Evolutionary conservation across 495 filamentous ascomycete genomes (phyloP), one percentile per base, ranked within the genome.

Genomic region (Hypomontagnella submonticulosa): DNA sequence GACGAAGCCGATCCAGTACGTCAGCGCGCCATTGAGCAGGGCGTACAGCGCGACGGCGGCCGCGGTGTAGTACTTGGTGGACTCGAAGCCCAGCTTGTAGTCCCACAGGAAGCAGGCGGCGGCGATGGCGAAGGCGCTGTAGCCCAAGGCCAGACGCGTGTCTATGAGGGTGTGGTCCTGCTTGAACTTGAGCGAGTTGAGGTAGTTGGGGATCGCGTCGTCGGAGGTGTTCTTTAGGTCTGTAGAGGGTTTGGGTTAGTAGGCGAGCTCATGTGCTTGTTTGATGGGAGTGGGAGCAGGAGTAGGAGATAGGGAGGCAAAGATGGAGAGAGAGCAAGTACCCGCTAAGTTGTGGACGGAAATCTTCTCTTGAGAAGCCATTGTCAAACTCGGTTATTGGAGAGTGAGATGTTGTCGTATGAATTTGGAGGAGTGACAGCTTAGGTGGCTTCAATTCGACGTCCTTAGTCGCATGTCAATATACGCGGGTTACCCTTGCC

Each of bases 151-250:
- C 38, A 98, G 88, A 47, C 92, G 91, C 41, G 95, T 83, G 73
- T 97, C 92, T 69, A 87, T 86, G 43, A 93, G 88, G 59, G 73
- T 81, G 83, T 99, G 88, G 67, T 89, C 87, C 74, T 93, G 92
- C 20, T 76, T 83, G 83, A 96, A 97, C 59, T 86, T 83, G 38
- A 97, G 88, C 15, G 85, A 89, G 75, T 86, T 92, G 48, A 98
- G 87, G 79, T 97, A 97, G 77, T 92, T 90, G n/a, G 89, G 85
- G 46, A 99, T 87, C 55, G 92, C 91, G 72, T 99, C 95, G 81
- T 99, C 95, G 71, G 89, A 91, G 15, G 93, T 96, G 75, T 96
- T 96, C 78, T 98, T 98, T 57, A 99, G 89, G 74, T 97, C 95
- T 97, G 71, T 34, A 23, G 37, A 41, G 57, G 30, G 34, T 5